Percentiles rank a stretch among this genome's conserved stretches.
Conservation (phyloP, 2,329 filamentous ascomycete species). For the Scedosporium apiospermum region DNA sequence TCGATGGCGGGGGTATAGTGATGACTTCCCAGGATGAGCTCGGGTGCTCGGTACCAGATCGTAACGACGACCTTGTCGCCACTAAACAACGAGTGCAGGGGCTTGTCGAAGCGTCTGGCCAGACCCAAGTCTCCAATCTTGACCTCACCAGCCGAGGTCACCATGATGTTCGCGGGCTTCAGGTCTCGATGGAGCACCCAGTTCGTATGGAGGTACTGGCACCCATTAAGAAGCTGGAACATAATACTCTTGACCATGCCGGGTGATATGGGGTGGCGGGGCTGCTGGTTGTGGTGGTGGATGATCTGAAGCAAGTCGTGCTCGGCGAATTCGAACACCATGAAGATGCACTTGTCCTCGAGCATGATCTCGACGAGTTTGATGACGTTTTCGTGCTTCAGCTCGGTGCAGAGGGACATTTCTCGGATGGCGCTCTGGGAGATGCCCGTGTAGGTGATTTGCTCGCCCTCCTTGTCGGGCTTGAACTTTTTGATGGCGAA, state of each 20-base stretch:
- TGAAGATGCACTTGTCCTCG: constrained; percentile 98
- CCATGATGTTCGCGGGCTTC: constrained; percentile 98
- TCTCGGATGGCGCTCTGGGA: constrained; percentile 95
- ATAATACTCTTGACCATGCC: constrained; percentile 87
- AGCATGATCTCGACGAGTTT: constrained; percentile 89
- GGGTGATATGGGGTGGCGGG: constrained; percentile 79
- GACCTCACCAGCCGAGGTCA: constrained; percentile 80
- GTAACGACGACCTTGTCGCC: constrained; percentile 98
- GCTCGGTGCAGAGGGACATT: constrained; percentile 92
- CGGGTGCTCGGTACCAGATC: constrained; percentile 96
- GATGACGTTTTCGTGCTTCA: constrained; percentile 83
- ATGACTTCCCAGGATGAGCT: constrained; percentile 81
- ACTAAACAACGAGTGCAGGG: constrained; percentile 79
- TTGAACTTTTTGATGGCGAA: constrained; percentile 99
- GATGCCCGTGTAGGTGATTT: constrained; percentile 90
- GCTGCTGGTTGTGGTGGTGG: constrained; percentile 88
- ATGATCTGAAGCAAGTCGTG: constrained; percentile 97
- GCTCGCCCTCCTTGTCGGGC: constrained; percentile 95
- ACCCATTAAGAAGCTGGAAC: constrained; percentile 89
- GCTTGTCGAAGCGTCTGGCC: constrained; percentile 88
- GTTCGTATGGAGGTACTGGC: constrained; percentile 89
- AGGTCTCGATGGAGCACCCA: constrained; percentile 97
- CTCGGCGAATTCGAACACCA: constrained; percentile 98
- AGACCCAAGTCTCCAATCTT: constrained; percentile 93
- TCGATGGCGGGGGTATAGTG: constrained; percentile 97